phyloP scores from a whole-genome alignment of 495 filamentous ascomycete genomes.

The Aspergillus egyptiacus region DNA sequence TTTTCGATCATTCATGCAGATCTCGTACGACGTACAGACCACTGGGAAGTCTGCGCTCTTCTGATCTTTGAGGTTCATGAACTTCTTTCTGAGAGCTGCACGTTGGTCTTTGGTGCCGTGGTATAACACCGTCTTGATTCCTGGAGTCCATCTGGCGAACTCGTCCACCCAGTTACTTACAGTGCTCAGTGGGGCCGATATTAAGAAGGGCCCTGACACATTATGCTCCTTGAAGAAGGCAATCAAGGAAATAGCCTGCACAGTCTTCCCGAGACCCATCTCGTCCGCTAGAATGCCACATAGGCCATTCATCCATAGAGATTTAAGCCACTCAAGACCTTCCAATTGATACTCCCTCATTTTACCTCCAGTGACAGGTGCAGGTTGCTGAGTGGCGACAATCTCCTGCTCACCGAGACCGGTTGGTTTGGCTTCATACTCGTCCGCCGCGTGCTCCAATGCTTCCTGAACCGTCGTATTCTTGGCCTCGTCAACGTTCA shows the following conservation, averaged over 20 bases:
- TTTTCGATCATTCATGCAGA: constrained; percentile 84
- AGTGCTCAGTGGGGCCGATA: constrained; percentile 85
- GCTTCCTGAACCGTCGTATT: constrained; percentile 45
- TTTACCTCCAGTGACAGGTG: constrained; percentile 74
- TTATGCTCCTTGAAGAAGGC: constrained; percentile 84
- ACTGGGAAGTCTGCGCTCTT: constrained; percentile 72
- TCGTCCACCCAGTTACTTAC: constrained; percentile 96
- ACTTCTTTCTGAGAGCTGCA: constrained; percentile 58
- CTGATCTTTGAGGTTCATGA: constrained; percentile 55
- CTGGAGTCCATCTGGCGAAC: constrained; percentile 82
- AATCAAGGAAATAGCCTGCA: constrained; percentile 88
- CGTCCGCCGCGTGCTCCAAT: constrained; percentile 48
- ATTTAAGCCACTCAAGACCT: constrained; percentile 85
- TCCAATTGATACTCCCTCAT: constrained; percentile 96
- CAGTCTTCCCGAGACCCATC: constrained; percentile 95
- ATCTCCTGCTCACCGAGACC: constrained; percentile 71
- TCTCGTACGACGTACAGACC: constrained; percentile 90
- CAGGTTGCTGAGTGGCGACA: constrained; percentile 76
- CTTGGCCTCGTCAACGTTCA: constrained; percentile 47
- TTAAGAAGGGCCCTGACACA: constrained; percentile 80
- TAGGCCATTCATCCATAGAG: constrained; percentile 84
- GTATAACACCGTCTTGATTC: constrained; percentile 81
- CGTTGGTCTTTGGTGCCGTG: constrained; percentile 76
- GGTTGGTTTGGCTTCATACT: constrained; percentile 51
- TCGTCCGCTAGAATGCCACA: constrained; percentile 95